Base-by-base conservation (phyloP, 1,139 yeast species). In the Debaryomyces subglobosus region DNA sequence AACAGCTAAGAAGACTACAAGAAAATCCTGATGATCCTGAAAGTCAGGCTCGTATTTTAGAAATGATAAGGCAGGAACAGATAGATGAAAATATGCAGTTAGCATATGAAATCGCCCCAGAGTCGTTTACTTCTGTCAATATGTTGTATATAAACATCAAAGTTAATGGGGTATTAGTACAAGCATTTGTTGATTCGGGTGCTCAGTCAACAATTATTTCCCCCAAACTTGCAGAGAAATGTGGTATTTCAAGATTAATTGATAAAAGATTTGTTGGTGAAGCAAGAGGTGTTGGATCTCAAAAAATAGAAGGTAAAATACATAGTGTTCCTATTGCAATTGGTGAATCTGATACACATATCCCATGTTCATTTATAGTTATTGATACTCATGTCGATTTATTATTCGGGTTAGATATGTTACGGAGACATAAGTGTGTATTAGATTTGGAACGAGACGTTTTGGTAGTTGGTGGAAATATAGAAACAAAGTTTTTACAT, bases 101-200 rank as follows among this genome's bases (percentile, higher is more conserved):
- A 55, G 98, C 98, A 0, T 77, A 85, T 64, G 97, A 92, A 53
- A 84, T 86, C 49, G 84, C 92, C 8, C 99, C 99, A 0, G 99
- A 94, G 65, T 80, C 89, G 37, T 94, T 94, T 66, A 85, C 92
- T 0, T 69, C 79, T 0, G 95, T 94, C 3, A 81, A 82, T 37
- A 91, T 95, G 97, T 76, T 94, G 45, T 92, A 85, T 68, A 83
- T 94, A 16, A 77, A 85, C 49, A 77, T 91, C 46, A 84, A 82
- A 52, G 86, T 94, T 23, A 91, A 92, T 60, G 94, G 95, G 0
- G 77, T 79, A 44, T 82, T 85, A 21, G 88, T 91, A 7, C 89
- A 89, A 64, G 98, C 98, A 0, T 89, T 94, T 72, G 96, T 94
- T 9, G 99, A 94, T 64, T 84, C 97, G 0, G 99, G 99, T 2